These are phyloP conservation scores for Tuber calosporum DNA, from an alignment of 495 filamentous ascomycete genomes.

Conservation along the genomic window DNA sequence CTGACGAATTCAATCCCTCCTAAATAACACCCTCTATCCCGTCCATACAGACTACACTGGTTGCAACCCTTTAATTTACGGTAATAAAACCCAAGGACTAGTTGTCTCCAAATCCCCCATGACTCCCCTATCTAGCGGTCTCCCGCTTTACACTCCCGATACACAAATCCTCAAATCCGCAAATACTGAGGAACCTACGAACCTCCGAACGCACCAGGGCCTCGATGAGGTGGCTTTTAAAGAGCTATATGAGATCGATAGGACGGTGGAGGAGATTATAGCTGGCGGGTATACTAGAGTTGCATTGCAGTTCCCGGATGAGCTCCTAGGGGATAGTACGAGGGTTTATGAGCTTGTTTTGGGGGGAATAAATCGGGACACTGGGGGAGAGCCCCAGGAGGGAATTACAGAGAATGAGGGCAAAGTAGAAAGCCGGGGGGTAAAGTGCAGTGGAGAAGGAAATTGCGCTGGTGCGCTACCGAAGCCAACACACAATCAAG, in stretches of 20 bases:
- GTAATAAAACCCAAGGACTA: background rate
- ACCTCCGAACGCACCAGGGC: conserved; percentile 42
- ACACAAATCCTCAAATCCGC: conserved; percentile 66
- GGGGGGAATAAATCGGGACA: conserved; percentile 50
- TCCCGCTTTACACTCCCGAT: conserved; percentile 80
- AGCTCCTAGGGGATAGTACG: conserved; percentile 78
- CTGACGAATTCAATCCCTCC: background rate
- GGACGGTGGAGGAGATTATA: conserved; percentile 68
- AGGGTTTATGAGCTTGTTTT: conserved; percentile 65
- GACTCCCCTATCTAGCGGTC: conserved; percentile 35
- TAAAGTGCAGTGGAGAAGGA: conserved; percentile 20
- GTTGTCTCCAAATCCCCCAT: background rate
- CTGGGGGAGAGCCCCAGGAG: conserved; percentile 8
- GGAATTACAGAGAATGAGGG: conserved; percentile 5
- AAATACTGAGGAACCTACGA: conserved; percentile 40
- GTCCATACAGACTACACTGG: background rate
- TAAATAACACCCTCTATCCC: background rate
- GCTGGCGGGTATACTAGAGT: conserved; percentile 64
- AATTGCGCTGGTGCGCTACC: conserved; percentile 3
- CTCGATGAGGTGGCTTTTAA: conserved; percentile 64
- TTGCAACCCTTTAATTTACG: background rate
- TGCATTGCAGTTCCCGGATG: conserved; percentile 90
- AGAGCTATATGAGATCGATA: conserved; percentile 76
- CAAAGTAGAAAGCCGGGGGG: conserved; percentile 16
- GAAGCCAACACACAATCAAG: conserved; percentile 22